These are phyloP conservation scores for Malus hybrid DNA, from an alignment of 331 rosid species.

Conservation along the genomic window DNA sequence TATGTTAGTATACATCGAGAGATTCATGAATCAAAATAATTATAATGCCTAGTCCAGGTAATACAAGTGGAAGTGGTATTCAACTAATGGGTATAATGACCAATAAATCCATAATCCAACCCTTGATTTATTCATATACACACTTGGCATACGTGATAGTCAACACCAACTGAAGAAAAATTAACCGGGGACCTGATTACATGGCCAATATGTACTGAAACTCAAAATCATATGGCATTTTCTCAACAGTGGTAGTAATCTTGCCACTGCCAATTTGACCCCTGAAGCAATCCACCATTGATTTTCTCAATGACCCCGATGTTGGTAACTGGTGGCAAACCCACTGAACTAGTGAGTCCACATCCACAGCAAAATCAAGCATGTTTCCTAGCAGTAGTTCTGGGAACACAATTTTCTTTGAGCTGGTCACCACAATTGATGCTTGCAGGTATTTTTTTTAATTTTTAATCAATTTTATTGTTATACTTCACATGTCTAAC, in stretches of 20 bases:
- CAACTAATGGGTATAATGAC: not conserved
- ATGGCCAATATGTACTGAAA: constrained; percentile 76
- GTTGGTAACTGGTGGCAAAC: constrained; percentile 83
- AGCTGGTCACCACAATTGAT: constrained; percentile 59
- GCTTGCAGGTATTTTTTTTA: constrained; percentile 47
- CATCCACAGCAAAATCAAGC: constrained; percentile 60
- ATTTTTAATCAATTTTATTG: too few species aligned
- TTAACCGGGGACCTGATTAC: not conserved
- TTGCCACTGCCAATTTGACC: constrained; percentile 35
- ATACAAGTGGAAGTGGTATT: not conserved
- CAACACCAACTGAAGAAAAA: not conserved
- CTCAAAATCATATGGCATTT: constrained; percentile 71
- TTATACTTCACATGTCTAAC: too few species aligned
- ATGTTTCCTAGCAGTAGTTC: constrained; percentile 59
- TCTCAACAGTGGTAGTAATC: constrained; percentile 42
- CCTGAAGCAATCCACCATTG: constrained; percentile 81
- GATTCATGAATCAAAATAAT: not conserved
- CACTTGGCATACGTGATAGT: not conserved
- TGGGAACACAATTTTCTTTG: constrained; percentile 63
- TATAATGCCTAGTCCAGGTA: not conserved
- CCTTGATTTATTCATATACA: not conserved
- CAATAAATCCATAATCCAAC: not conserved
- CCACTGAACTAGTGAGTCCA: constrained; percentile 70
- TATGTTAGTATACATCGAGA: too few species aligned
- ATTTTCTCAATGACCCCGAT: constrained; percentile 73